These are phyloP conservation scores for Lactarius psammicola DNA, from an alignment of 768 basidiomycete species.

Conservation along the genomic window DNA sequence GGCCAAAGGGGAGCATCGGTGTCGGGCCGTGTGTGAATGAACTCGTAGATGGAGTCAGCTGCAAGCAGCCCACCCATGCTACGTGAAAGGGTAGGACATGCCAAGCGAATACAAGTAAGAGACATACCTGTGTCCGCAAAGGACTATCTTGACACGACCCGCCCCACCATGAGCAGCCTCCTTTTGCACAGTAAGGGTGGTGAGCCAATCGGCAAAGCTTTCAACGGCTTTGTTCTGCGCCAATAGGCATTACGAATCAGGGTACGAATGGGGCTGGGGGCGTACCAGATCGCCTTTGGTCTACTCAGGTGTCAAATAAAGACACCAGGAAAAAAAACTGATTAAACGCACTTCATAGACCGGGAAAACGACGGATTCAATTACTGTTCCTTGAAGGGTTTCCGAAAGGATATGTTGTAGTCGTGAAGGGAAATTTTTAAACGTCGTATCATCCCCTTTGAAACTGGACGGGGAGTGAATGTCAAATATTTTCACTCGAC, in stretches of 20 bases:
- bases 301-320: slow-evolving; percentile 38
- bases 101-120: not conserved
- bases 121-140: slow-evolving; percentile 84
- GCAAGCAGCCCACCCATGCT: slow-evolving; percentile 94
- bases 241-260: slow-evolving; percentile 2
- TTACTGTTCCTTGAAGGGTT: slow-evolving; percentile 51
- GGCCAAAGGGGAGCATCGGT: slow-evolving; percentile 77
- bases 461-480: slow-evolving; percentile 38
- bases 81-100: not conserved
- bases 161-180: slow-evolving; percentile 80
- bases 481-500: not conserved
- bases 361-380: slow-evolving; percentile 83
- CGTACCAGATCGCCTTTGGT: slow-evolving; percentile 88
- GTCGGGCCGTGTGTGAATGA: slow-evolving; percentile 65
- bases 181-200: slow-evolving; percentile 79
- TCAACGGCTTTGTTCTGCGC: slow-evolving; percentile 54
- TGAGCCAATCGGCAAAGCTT: slow-evolving; percentile 90
- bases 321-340: not conserved
- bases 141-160: slow-evolving; percentile 68
- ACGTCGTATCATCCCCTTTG: slow-evolving; percentile 67
- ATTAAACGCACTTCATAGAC: slow-evolving; percentile 68
- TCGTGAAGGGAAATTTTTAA: slow-evolving; percentile 73
- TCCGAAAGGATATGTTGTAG: slow-evolving; percentile 74
- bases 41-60: slow-evolving; percentile 78
- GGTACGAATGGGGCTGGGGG: slow-evolving; percentile 20